A percentile compares a stretch with the other conserved stretches of the same genome.
Conservation (phyloP, 2,329 filamentous ascomycete genomes). For the Lachnellula suecica region DNA sequence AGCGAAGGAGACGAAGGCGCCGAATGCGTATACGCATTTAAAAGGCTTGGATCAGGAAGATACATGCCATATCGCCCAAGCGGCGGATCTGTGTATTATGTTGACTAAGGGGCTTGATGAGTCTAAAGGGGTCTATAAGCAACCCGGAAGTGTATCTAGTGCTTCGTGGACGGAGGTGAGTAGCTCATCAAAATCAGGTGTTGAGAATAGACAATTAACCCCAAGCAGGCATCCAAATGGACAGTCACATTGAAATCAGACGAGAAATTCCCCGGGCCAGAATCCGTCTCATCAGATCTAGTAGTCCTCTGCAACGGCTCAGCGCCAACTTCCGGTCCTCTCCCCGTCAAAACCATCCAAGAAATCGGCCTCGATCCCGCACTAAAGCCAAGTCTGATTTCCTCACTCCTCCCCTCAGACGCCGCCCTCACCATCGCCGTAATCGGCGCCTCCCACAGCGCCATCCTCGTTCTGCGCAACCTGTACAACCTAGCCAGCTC, state of each 20-base stretch:
- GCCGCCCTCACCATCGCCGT: conserved; percentile 49
- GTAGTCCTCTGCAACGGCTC: conserved; percentile 61
- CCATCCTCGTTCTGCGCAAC: conserved; percentile 62
- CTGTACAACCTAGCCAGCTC: conserved; percentile 51
- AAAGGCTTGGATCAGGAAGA: conserved; percentile 53
- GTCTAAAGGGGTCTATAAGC: conserved; percentile 38
- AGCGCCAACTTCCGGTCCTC: conserved; percentile 39
- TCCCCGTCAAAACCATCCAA: conserved; percentile 40
- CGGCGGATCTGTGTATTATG: conserved; percentile 53
- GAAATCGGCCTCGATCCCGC: conserved; percentile 54
- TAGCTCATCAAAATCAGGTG: too few species aligned
- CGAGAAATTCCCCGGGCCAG: conserved; percentile 6
- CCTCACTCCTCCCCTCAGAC: conserved; percentile 38
- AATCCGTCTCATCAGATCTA: conserved; percentile 21
- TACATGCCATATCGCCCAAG: conserved; percentile 56
- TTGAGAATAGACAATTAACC: conserved; percentile 2
- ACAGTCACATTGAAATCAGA: conserved; percentile 32
- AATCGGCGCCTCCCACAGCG: conserved; percentile 62
- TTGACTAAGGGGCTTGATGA: conserved; percentile 43
- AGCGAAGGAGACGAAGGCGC: conserved; percentile 42
- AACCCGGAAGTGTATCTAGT: conserved; percentile 37
- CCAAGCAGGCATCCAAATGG: conserved; percentile 32
- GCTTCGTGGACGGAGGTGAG: conserved; percentile 40
- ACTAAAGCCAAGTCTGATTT: conserved; percentile 51
- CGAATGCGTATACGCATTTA: conserved; percentile 55